Base-by-base conservation (phyloP, 1,139 yeast species). In the Yamadazyma atlantica region DNA sequence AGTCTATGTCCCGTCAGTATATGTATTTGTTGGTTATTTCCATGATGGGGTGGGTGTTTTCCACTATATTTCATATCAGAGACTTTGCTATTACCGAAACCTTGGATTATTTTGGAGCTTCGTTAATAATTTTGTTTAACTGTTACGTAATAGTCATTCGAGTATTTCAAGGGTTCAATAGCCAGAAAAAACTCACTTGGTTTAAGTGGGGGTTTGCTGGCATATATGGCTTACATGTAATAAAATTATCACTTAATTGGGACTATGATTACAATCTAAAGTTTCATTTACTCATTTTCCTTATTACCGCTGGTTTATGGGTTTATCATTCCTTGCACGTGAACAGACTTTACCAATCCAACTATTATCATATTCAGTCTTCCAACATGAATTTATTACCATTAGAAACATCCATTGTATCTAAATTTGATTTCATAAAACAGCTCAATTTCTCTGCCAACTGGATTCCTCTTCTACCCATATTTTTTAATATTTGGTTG, bases 41-140 rank as follows among this genome's bases (percentile, higher is more conserved):
- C 7, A 47, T 68, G 38, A 36, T 56, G 2, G 76, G 75, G 2
- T 71, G 77, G 77, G 30, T 43, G 1, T 63, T 62, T 40, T 68
- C 74, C 40, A 55, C 62, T 4, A 37, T 69, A 14, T 71, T 70
- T 47, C 77, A 71, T 45, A 60, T 60, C 21, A 53, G 73, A 33
- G 77, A 71, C 43, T 56, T 55, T 23, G 49, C 64, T 0, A n/a
- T 56, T 2, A 69, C 75, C 2, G 77, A 71, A 42, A 58, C 70
- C 2, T 48, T 70, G 36, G 77, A 71, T 45, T 71, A 71, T 44
- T 60, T 61, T 41, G 76, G 76, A 0, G 77, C 77, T 1, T 66
- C 69, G 31, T 62, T 62, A 15, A 67, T 71, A 4, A 60, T 71
- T 6, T 45, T 69, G 26, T 53, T 62, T 37, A 69, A 67, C 40